phyloP scores from a whole-genome alignment of 2,329 filamentous ascomycete species.

The Lasiodiplodia citricola region DNA sequence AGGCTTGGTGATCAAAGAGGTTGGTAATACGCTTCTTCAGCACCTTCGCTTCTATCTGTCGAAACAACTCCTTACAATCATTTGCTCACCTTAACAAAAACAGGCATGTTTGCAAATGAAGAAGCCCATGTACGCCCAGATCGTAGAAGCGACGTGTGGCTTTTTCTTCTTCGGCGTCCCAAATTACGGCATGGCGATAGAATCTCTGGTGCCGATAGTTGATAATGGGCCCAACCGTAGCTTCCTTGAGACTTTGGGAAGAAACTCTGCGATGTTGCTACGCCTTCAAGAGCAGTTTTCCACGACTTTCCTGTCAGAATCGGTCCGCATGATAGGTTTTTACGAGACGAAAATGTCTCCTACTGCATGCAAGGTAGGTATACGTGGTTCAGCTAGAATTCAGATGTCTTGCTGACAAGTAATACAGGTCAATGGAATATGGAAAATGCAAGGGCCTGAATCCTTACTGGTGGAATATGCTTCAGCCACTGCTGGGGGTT shows the following conservation, averaged over 20 bases:
- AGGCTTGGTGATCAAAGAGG: not conserved
- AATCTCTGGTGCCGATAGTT: not conserved
- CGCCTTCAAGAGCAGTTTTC: not conserved
- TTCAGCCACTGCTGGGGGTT: not conserved
- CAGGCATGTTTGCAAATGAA: not conserved
- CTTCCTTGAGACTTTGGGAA: not conserved
- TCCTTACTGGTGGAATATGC: not conserved
- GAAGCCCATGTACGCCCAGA: not conserved
- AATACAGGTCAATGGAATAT: not conserved
- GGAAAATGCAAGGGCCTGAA: not conserved
- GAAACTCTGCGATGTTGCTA: not conserved
- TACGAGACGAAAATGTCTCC: not conserved
- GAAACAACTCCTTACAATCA: not conserved
- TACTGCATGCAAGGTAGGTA: not conserved
- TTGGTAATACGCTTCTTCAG: not conserved
- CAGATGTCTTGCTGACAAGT: not conserved
- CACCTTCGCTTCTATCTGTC: rapidly evolving
- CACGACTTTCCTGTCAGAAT: not conserved
- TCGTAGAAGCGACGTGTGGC: not conserved
- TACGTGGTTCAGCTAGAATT: too few species aligned
- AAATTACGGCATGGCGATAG: not conserved
- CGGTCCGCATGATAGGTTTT: not conserved
- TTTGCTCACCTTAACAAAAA: not conserved
- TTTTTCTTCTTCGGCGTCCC: not conserved
- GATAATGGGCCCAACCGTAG: not conserved